Evolutionary conservation across 768 basidiomycete species (phyloP).

Genomic region (Pisolithus albus): DNA sequence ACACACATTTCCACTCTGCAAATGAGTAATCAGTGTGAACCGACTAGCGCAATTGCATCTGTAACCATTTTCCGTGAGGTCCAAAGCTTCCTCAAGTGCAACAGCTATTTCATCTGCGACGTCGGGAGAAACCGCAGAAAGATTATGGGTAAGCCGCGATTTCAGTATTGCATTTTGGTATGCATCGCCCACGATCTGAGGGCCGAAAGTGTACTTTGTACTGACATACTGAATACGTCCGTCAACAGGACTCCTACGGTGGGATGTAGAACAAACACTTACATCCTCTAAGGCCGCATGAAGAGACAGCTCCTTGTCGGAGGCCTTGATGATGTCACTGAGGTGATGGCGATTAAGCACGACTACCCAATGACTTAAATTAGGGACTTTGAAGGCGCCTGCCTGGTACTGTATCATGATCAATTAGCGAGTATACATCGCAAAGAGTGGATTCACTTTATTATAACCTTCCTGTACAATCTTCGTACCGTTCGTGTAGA

Average conservation of each 20-base stretch:
- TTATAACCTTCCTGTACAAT: constrained; percentile 28
- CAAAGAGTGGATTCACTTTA: constrained; percentile 13
- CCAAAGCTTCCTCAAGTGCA: background rate
- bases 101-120: background rate
- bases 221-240: background rate
- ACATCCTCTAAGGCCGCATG: background rate
- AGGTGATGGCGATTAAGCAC: background rate
- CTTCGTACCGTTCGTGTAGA: constrained; percentile 6
- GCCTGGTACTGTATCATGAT: background rate
- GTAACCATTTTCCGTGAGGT: background rate
- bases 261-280: background rate
- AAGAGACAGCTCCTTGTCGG: background rate
- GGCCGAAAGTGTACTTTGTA: background rate
- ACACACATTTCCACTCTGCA: background rate
- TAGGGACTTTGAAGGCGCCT: background rate
- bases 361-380: background rate
- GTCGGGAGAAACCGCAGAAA: background rate
- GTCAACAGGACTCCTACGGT: background rate
- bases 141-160: background rate
- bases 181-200: background rate
- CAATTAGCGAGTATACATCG: no score
- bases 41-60: background rate
- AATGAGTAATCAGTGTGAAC: no score
- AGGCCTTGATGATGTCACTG: background rate
- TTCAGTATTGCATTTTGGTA: background rate